These are phyloP conservation scores for Chamaecyparis obtusa DNA, from an alignment of 75 land plant genomes.

Conservation along the genomic window DNA sequence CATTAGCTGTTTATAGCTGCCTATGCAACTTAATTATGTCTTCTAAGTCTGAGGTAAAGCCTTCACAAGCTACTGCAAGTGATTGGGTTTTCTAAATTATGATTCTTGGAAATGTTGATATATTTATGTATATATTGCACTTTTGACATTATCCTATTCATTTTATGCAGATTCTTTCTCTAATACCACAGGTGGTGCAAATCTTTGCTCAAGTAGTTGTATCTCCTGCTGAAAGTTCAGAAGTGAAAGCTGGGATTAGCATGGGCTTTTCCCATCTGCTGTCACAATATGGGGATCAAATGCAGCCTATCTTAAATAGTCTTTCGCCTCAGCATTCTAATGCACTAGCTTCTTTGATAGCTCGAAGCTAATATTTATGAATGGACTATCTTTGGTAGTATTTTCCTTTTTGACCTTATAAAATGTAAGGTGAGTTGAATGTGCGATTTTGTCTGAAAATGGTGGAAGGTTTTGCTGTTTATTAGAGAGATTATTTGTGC, in stretches of 20 bases:
- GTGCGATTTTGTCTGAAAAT: not conserved
- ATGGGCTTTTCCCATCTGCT: conserved; percentile 69
- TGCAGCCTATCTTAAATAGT: conserved; percentile 71
- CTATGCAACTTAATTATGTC: conserved; percentile 63
- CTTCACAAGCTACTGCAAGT: not conserved
- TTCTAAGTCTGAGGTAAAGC: conserved; percentile 76
- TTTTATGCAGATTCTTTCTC: conserved; percentile 62
- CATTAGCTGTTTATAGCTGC: conserved; percentile 76
- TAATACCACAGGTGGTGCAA: conserved; percentile 78
- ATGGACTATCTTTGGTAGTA: not conserved
- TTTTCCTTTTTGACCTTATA: not conserved
- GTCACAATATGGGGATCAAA: conserved; percentile 78
- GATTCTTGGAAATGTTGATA: not conserved
- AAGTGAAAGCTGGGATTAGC: conserved; percentile 73
- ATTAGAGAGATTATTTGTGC: not conserved
- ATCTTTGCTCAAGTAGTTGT: conserved; percentile 77
- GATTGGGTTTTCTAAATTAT: not conserved
- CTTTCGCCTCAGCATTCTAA: conserved; percentile 76
- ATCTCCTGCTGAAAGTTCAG: conserved; percentile 63
- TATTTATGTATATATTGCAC: not conserved
- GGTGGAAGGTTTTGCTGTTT: not conserved
- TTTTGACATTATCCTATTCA: not conserved
- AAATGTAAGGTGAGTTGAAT: not conserved
- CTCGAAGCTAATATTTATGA: conserved; percentile 22
- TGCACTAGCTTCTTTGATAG: conserved; percentile 64